phyloP scores from a whole-genome alignment of 768 basidiomycete genomes.

The Leucosporidium scottii region DNA sequence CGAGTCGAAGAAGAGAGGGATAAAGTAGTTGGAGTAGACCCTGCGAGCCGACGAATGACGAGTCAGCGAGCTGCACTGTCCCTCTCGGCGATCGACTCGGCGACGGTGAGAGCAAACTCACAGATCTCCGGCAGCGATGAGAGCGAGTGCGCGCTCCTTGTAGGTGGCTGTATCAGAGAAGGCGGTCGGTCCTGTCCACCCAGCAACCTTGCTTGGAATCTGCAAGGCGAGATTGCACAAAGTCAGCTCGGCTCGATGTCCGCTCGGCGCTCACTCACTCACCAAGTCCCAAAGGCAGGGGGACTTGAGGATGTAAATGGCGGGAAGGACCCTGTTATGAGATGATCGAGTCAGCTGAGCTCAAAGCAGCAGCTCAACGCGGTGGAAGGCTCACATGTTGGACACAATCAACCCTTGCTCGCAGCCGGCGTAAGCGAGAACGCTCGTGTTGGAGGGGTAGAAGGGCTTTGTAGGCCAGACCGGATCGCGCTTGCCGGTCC shows the following conservation, averaged over 20 bases:
- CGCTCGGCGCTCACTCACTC: background rate
- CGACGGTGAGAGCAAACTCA: background rate
- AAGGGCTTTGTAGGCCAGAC: background rate
- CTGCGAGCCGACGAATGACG: too few species aligned
- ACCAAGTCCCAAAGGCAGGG: constrained; percentile 24
- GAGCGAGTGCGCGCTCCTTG: constrained; percentile 16
- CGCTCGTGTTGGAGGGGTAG: background rate
- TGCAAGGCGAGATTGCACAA: background rate
- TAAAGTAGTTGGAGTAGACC: constrained; percentile 18
- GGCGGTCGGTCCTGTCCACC: constrained; percentile 10
- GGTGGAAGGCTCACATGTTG: constrained; percentile 3
- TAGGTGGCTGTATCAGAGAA: constrained; percentile 20
- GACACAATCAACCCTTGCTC: background rate
- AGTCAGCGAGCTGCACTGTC: background rate
- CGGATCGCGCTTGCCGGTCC: constrained; percentile 22
- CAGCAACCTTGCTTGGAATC: background rate
- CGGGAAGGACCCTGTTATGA: constrained; percentile 15
- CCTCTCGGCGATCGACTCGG: too few species aligned
- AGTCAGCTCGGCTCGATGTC: too few species aligned
- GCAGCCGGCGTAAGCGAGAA: background rate
- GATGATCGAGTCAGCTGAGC: too few species aligned
- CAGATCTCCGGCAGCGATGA: constrained; percentile 26
- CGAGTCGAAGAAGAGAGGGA: constrained; percentile 19
- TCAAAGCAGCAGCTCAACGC: too few species aligned
- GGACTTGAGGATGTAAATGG: constrained; percentile 22